Base-by-base conservation (phyloP, 208 protist species). In the Wallacemonas collosoma region DNA sequence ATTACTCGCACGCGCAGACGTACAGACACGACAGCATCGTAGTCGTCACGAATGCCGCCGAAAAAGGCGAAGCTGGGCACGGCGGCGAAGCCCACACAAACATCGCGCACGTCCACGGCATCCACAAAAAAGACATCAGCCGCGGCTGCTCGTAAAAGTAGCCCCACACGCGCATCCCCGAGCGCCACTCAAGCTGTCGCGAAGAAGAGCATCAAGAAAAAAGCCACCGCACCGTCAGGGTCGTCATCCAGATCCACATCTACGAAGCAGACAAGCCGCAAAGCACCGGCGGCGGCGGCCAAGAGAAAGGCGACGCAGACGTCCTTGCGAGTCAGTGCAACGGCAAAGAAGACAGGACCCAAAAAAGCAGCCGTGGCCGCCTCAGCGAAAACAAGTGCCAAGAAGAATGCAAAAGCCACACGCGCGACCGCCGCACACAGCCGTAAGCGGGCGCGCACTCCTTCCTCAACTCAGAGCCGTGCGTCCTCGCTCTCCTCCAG, bases 381-480 rank as follows among this genome's bases (percentile, higher is more conserved):
- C 17, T 58, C 9, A 58, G 15, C 54, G 3, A 47, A 55, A 38
- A 6, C 38, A 48, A 11, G 15, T 51, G 44, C 63, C 56, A 47
- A 58, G 36, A 50, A 50, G 45, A 50, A 50, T 50, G 45, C 45
- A 50, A 58, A 58, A 17, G 54, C 54, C 0, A 7, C 15, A 9
- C 9, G 11, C 61, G 11, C 44, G n/a, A 35, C 38, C 58, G 12
- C 39, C 12, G 50, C 45, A 6, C 57, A 11, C n/a, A 2, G 8
- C 11, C 12, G 43, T 17, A 77, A 77, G 44, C 65, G 73, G 14
- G 26, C 66, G 15, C 73, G 73, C 38, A 63, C 36, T 43, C 57
- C 57, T 6, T 63, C 57, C 8, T 39, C 57, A 0, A n/a, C 17
- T n/a, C 36, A 43, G 57, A 39, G 38, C 17, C 11, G 36, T 39